These are phyloP conservation scores for Schrenkiella parvula DNA, from an alignment of 345 rosid species.

Conservation along the genomic window DNA sequence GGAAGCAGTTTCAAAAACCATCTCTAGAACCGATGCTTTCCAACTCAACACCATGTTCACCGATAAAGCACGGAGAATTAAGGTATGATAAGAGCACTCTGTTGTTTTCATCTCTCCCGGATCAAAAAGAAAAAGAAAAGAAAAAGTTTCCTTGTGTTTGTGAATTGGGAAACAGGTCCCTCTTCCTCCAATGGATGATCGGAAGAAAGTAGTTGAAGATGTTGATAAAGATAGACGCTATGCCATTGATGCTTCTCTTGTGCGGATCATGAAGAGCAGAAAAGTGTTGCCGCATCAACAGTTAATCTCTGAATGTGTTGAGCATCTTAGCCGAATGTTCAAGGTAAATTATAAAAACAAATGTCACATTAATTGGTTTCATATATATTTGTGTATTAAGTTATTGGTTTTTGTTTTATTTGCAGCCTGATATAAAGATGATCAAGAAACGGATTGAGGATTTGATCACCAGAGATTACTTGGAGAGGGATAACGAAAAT, in stretches of 20 bases:
- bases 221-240: slow-evolving; percentile 77
- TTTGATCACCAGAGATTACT: slow-evolving; percentile 61
- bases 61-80: slow-evolving; percentile 74
- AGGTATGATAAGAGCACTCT: slow-evolving; percentile 33
- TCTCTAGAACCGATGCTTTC: slow-evolving; percentile 46
- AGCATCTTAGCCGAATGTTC: slow-evolving; percentile 83
- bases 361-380: background rate
- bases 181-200: slow-evolving; percentile 75
- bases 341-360: slow-evolving; percentile 29
- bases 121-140: no score
- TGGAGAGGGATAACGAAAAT: slow-evolving; percentile 71
- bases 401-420: background rate
- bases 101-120: background rate
- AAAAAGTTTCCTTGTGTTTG: background rate
- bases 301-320: slow-evolving; percentile 69
- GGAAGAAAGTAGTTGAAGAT: slow-evolving; percentile 79
- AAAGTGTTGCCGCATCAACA: slow-evolving; percentile 73
- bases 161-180: slow-evolving; percentile 33
- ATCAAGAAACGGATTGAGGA: slow-evolving; percentile 90
- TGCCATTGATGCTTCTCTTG: slow-evolving; percentile 86
- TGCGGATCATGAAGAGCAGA: slow-evolving; percentile 89
- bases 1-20: slow-evolving; percentile 50
- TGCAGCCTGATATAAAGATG: slow-evolving; percentile 68
- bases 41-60: slow-evolving; percentile 72
- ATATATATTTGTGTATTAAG: background rate